These are phyloP conservation scores for Chaetomium sp. DNA, from an alignment of 2,329 filamentous ascomycete genomes.

Conservation along the genomic window DNA sequence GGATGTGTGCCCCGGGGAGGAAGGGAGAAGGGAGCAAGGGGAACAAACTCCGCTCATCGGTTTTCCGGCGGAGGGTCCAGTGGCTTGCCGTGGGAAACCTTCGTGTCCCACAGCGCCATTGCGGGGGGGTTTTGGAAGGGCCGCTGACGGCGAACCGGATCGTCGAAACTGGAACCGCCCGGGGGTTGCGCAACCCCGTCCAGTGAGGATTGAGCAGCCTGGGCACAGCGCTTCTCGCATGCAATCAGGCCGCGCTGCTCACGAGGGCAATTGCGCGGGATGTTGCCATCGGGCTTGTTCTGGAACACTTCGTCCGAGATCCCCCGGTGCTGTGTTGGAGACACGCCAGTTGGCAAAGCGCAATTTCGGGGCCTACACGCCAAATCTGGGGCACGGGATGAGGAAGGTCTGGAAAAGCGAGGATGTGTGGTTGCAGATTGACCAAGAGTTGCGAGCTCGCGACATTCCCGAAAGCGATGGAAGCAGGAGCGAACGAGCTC, in stretches of 20 bases:
- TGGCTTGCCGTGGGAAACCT: not conserved
- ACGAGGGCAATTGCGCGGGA: not conserved
- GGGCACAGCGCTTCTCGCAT: conserved; percentile 1
- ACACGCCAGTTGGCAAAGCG: not conserved
- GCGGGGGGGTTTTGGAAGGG: not conserved
- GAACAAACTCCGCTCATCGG: not conserved
- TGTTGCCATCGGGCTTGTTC: not conserved
- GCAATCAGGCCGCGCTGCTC: not conserved
- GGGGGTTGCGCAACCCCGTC: not conserved
- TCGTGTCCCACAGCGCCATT: conserved; percentile 3
- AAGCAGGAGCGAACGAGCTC: no score
- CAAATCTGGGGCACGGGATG: not conserved
- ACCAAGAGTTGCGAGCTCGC: no score
- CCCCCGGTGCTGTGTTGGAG: not conserved
- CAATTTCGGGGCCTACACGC: not conserved
- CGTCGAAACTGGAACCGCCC: not conserved
- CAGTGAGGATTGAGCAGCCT: not conserved
- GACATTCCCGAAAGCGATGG: no score
- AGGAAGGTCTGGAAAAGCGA: not conserved
- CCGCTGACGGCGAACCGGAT: not conserved
- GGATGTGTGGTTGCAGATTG: not conserved
- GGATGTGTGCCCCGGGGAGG: conserved; percentile 1
- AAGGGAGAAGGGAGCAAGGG: not conserved
- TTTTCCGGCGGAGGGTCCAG: no score
- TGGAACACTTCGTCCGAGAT: not conserved